Base-by-base conservation (phyloP, 768 basidiomycete genomes). In the Tulasnella sp. region DNA sequence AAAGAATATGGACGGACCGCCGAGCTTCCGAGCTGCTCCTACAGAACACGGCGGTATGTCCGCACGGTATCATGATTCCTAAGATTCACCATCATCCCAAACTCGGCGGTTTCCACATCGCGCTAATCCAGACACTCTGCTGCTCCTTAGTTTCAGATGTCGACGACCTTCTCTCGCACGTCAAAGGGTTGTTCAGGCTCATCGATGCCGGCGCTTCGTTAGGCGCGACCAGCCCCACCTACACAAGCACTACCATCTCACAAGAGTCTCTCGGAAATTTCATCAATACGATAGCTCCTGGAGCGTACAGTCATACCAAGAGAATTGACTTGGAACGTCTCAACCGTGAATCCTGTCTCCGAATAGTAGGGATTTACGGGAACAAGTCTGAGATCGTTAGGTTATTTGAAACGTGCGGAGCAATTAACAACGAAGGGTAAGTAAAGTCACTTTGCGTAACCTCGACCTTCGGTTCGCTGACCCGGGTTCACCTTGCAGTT, bases 171-270 rank as follows among this genome's bases (percentile, higher is more conserved):
- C 40, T 79, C 46, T 24, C 56, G 12, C 71, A 62, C 6, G 84
- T 90, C 82, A 84, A 84, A 73, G 88, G 87, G 27, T 84, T 90
- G 85, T 89, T 87, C 83, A 86, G 89, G 9, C 85, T 91, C 46
- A 84, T 91, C 7, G 90, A 91, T 75, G 84, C 91, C 21, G 87
- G 90, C 80, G 86, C 83, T 14, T 90, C 91, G 78, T 84, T 86
- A 71, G 88, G 87, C 0, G 89, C 86, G 44, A 87, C 88, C 6
- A 89, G 90, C 2, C 85, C 90, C 6, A 89, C 91, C 90, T 89
- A 90, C 81, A 92, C 92, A 82, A 87, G 91, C 42, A 88, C 91
- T 83, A 92, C n/a, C n/a, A n/a, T 92, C 40, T 85, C 86, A 2
- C 89, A 90, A 82, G 84, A 87, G 1, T 88, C 89, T 2, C 84